Base-by-base conservation (phyloP, 208 protist species). In the Phytomonas sp. region DNA sequence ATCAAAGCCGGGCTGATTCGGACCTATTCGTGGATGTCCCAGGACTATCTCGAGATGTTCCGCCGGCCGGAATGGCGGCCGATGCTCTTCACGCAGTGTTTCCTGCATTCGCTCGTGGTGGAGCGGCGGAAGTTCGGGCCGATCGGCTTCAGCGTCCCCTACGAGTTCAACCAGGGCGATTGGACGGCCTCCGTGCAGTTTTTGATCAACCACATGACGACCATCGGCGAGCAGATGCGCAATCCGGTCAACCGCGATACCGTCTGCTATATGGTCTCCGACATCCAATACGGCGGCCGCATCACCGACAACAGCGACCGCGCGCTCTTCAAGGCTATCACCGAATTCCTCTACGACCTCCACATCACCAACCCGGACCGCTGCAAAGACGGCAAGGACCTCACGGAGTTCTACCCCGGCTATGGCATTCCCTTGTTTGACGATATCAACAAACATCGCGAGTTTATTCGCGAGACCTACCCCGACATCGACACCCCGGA, bases 121-220 rank as follows among this genome's bases (percentile, higher is more conserved):
- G 98, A 99, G 86, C 88, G 98, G 32, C 89, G 96, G 70, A 99
- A 99, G 86, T 99, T 99, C 75, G 98, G 98, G 32, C 95, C 98
- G n/a, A 94, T 99, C 71, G 98, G 98, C 26, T 99, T 98, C 91
- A 97, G 94, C 77, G 97, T 99, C 30, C 96, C 96, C 33, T 99
- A 99, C 83, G 98, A 99, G 84, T 99, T 99, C 82, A 98, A 99
- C 79, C 94, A 98, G 74, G 92, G 92, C 64, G 98, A 99, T 83
- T 96, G 92, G 89, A 94, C 87, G n/a, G 92, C 92, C 92, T 99
- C 75, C 74, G 84, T 99, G 70, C 81, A 94, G 77, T 99, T 99
- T 86, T 78, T 99, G 31, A 97, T 99, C 81, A 99, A 98, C 75
- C 97, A 99, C 87, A 93, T 99, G 80, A 95, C 94, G 11, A 94